These are phyloP conservation scores for Pichia sp. DNA, from an alignment of 1,139 yeast species.

Conservation along the genomic window DNA sequence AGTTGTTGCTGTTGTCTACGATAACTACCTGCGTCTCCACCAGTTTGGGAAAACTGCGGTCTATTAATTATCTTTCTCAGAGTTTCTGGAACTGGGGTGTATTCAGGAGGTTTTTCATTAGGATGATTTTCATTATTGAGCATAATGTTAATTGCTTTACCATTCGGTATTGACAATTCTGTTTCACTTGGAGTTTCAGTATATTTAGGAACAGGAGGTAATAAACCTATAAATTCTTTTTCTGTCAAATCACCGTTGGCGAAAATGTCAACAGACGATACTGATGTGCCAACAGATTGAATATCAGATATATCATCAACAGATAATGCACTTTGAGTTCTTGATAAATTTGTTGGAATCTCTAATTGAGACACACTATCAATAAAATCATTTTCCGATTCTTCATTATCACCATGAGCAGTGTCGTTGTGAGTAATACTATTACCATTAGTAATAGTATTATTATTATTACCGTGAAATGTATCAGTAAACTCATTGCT, in stretches of 20 bases:
- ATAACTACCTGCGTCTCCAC: constrained; percentile 18
- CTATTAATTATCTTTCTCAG: constrained; percentile 18
- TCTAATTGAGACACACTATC: constrained; percentile 12
- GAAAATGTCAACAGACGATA: neutral
- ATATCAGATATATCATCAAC: constrained; percentile 1
- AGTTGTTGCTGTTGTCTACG: constrained; percentile 7
- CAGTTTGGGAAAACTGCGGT: constrained; percentile 26
- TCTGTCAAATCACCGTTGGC: constrained; percentile 14
- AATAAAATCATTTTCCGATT: constrained; percentile 1
- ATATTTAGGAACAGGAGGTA: constrained; percentile 27
- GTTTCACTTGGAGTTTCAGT: constrained; percentile 22
- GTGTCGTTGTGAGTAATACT: neutral
- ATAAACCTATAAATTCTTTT: constrained; percentile 18
- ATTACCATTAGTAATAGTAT: neutral
- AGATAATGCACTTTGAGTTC: constrained; percentile 1
- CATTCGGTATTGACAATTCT: constrained; percentile 24
- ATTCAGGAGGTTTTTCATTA: constrained; percentile 26
- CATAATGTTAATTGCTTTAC: constrained; percentile 24
- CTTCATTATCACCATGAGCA: neutral
- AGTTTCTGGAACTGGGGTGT: constrained; percentile 22
- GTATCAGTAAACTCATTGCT: neutral
- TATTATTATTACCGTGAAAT: neutral
- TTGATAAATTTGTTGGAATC: constrained; percentile 11
- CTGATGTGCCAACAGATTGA: neutral
- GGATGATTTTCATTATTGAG: constrained; percentile 20